These are phyloP conservation scores for Lepidium sativum DNA, from an alignment of 345 rosid genomes.

Conservation along the genomic window DNA sequence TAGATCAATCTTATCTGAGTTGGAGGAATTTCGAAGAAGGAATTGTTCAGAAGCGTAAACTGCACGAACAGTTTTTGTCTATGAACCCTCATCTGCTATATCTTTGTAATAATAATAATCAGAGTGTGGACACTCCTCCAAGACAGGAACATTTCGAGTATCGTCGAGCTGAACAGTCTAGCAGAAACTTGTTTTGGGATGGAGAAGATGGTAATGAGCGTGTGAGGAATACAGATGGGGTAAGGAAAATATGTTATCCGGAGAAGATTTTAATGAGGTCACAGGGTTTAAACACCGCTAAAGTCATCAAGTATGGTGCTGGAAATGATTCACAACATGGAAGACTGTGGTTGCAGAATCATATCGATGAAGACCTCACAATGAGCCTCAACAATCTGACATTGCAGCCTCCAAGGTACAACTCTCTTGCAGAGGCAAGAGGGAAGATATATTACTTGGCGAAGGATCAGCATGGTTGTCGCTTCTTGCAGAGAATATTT, in stretches of 20 bases:
- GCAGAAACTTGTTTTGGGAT: constrained; percentile 37
- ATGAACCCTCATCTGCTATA: constrained; percentile 16
- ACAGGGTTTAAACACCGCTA: constrained; percentile 37
- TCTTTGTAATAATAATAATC: background rate
- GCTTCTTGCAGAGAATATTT: constrained; percentile 59
- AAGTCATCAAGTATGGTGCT: constrained; percentile 41
- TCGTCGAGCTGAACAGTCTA: constrained; percentile 36
- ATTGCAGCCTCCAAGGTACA: constrained; percentile 42
- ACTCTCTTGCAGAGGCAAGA: constrained; percentile 43
- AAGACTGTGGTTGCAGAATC: constrained; percentile 37
- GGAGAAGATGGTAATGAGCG: constrained; percentile 27
- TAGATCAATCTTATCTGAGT: constrained; percentile 40
- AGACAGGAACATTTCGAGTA: constrained; percentile 43
- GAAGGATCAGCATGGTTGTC: constrained; percentile 74
- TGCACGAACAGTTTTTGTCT: constrained; percentile 12
- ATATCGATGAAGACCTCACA: constrained; percentile 30
- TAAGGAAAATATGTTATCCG: constrained; percentile 38
- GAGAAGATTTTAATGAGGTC: constrained; percentile 64
- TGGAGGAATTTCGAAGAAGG: constrained; percentile 34
- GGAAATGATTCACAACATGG: constrained; percentile 39
- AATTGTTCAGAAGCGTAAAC: background rate
- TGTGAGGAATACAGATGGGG: constrained; percentile 36
- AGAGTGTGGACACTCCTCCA: constrained; percentile 1
- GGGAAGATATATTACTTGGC: constrained; percentile 58
- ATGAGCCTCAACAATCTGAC: constrained; percentile 31